Conservation (phyloP, 148 eudicot genomes). For the Euryodendron excelsum region DNA sequence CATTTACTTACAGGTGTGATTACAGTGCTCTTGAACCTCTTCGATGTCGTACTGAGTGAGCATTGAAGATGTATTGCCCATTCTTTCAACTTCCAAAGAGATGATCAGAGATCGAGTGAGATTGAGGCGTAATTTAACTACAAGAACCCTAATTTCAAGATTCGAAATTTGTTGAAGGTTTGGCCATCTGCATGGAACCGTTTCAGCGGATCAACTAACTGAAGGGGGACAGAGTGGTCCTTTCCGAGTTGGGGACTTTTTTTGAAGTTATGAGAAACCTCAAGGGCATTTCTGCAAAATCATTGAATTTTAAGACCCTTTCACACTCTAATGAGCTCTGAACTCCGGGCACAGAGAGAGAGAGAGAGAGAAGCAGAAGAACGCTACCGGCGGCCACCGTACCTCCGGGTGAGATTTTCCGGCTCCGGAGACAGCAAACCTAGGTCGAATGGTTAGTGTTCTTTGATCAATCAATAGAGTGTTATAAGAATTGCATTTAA, state of each 20-base stretch:
- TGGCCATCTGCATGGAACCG: not conserved
- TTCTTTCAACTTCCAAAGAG: not conserved
- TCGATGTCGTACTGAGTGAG: constrained; percentile 62
- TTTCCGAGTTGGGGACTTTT: not conserved
- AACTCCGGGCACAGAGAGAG: not conserved
- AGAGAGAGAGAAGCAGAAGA: not conserved
- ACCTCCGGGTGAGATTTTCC: not conserved
- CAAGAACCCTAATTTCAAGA: constrained; percentile 4
- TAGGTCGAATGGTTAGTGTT: constrained; percentile 2
- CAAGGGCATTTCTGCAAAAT: not conserved
- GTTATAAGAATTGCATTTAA: not conserved
- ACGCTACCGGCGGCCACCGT: not conserved
- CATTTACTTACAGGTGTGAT: constrained; percentile 34
- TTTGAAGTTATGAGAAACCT: not conserved
- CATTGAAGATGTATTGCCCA: constrained; percentile 54
- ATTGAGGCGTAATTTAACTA: not conserved
- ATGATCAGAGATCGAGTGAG: not conserved
- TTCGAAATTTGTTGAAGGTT: not conserved
- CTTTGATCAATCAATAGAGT: not conserved
- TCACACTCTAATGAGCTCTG: not conserved
- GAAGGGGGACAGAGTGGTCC: too few relatives aligned
- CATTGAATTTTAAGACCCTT: not conserved
- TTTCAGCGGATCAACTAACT: not conserved
- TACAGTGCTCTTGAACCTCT: constrained; percentile 58
- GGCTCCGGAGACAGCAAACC: not conserved